Conservation (phyloP, 345 rosid genomes). For the Eucalyptus erythrocorys region DNA sequence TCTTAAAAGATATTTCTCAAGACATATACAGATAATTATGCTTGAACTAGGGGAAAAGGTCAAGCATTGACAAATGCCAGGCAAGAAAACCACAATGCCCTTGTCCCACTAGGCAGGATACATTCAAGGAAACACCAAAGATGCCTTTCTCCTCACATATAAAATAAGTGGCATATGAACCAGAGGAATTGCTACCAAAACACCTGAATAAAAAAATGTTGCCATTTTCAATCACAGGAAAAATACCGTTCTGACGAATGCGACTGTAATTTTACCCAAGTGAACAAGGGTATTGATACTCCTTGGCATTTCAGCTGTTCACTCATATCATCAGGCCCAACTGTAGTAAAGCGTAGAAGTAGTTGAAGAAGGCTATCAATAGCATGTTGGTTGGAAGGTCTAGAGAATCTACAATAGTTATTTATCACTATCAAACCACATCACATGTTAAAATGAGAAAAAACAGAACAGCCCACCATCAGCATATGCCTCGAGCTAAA, state of each 20-base stretch:
- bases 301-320: slow-evolving; percentile 95
- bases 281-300: slow-evolving; percentile 92
- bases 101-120: not conserved
- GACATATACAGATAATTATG: too few relatives aligned
- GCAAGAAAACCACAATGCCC: not conserved
- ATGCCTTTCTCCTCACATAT: not conserved
- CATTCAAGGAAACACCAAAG: not conserved
- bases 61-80: not conserved
- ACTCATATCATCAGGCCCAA: slow-evolving; percentile 90
- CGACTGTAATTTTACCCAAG: slow-evolving; percentile 86
- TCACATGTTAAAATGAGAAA: not conserved
- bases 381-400: slow-evolving; percentile 83
- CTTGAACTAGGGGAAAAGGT: not conserved
- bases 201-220: not conserved
- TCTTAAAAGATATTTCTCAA: too few relatives aligned
- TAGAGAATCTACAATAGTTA: slow-evolving; percentile 42
- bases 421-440: not conserved
- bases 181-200: not conserved
- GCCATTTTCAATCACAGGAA: not conserved
- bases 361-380: slow-evolving; percentile 94
- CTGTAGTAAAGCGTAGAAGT: slow-evolving; percentile 91
- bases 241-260: slow-evolving; percentile 68
- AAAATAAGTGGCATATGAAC: not conserved
- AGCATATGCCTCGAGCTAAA: too few relatives aligned
- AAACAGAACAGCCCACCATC: too few relatives aligned